A percentile compares a stretch with the other conserved stretches of the same genome.
Evolutionary conservation across 1,139 yeast species (phyloP).

Genomic region (Candida sanyaensis): DNA sequence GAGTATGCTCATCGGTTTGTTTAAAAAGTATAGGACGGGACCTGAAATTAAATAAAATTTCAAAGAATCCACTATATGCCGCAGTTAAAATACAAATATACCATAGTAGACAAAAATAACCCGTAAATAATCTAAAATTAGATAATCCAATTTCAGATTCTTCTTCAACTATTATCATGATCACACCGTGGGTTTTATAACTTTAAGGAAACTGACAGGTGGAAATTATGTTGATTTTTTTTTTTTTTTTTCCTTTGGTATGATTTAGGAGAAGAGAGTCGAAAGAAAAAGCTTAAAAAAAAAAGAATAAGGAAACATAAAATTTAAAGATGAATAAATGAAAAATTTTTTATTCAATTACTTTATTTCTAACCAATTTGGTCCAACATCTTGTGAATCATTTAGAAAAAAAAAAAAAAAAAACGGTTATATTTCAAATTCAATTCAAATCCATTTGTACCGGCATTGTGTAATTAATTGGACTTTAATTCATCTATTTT

Average conservation of each 20-base stretch:
- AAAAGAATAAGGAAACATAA: background rate
- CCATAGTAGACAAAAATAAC: constrained; percentile 35
- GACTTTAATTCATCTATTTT: too few species aligned
- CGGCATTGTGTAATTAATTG: too few species aligned
- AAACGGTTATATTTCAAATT: too few species aligned
- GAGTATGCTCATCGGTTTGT: background rate
- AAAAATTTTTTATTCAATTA: too few species aligned
- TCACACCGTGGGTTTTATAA: background rate
- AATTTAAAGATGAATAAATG: too few species aligned
- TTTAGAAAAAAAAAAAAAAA: too few species aligned
- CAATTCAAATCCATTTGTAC: too few species aligned
- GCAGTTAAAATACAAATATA: constrained; percentile 44
- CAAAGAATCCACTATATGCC: constrained; percentile 51
- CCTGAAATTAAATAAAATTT: constrained; percentile 41
- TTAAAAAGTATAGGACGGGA: constrained; percentile 20
- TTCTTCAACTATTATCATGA: background rate
- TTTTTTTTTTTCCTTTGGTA: background rate
- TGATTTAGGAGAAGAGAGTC: background rate
- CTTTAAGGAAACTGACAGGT: background rate
- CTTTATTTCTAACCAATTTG: too few species aligned
- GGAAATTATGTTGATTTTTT: background rate
- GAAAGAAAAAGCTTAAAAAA: background rate
- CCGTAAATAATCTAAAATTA: constrained; percentile 10
- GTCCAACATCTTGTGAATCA: too few species aligned
- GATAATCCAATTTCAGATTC: background rate